Evolutionary conservation across 163 green algal species (phyloP).

Genomic region (Scenedesmus sp.): DNA sequence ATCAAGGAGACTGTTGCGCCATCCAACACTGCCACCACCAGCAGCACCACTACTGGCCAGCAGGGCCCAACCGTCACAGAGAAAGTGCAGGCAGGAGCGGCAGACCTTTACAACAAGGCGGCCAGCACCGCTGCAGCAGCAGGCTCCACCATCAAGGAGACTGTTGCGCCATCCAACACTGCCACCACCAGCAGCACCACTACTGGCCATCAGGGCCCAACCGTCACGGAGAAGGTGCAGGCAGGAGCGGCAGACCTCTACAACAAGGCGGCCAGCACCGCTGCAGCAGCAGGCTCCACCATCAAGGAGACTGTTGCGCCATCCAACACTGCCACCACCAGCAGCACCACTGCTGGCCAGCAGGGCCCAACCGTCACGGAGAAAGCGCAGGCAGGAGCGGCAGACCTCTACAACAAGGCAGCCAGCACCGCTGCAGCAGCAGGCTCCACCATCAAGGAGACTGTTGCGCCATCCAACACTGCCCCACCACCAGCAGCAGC

Average conservation of each 20-base stretch:
- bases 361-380: too few relatives aligned
- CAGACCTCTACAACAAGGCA: background rate
- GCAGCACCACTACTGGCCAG: background rate
- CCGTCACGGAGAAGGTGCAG: background rate
- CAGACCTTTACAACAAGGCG: background rate
- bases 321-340: slow-evolving; percentile 25
- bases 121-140: background rate
- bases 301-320: slow-evolving; percentile 33
- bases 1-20: too few relatives aligned
- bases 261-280: background rate
- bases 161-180: background rate
- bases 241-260: slow-evolving; percentile 21
- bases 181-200: background rate
- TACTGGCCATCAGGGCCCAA: background rate
- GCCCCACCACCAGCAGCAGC: too few relatives aligned
- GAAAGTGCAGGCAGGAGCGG: background rate
- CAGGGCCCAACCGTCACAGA: background rate
- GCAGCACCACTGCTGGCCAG: too few relatives aligned
- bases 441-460: background rate
- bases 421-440: background rate
- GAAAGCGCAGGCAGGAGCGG: background rate
- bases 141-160: background rate
- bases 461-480: background rate
- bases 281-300: background rate
- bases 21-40: background rate